Conservation (phyloP, 208 protist genomes). For the Acanthamoeba quina region DNA sequence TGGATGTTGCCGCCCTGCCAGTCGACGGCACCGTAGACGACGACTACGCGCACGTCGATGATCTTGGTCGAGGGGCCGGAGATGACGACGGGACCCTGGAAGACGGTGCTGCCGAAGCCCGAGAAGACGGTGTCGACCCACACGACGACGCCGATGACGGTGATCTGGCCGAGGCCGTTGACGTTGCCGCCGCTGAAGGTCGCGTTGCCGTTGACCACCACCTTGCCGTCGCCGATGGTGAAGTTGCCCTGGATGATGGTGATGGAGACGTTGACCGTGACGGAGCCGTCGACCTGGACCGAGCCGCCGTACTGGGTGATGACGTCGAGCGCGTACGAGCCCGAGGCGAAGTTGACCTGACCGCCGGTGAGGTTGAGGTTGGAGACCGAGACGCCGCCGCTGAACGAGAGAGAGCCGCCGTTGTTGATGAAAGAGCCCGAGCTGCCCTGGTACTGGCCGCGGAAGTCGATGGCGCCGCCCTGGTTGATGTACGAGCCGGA, state of each 20-base stretch:
- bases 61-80: constrained; percentile 45
- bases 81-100: constrained; percentile 40
- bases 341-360: constrained; percentile 56
- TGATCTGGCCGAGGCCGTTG: constrained; percentile 62
- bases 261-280: constrained; percentile 70
- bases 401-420: constrained; percentile 56
- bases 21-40: constrained; percentile 49
- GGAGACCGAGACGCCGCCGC: constrained; percentile 47
- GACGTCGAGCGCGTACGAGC: constrained; percentile 49
- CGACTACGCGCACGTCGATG: constrained; percentile 48
- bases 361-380: constrained; percentile 71
- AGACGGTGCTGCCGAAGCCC: constrained; percentile 65
- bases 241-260: constrained; percentile 50
- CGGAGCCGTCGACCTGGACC: constrained; percentile 22
- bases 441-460: constrained; percentile 28
- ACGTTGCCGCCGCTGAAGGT: constrained; percentile 54
- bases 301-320: constrained; percentile 52
- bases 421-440: constrained; percentile 21
- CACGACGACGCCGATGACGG: constrained; percentile 62
- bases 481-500: constrained; percentile 69
- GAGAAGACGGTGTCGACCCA: constrained; percentile 67
- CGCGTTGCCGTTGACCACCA: constrained; percentile 3
- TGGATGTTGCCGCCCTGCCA: constrained; percentile 69
- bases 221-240: constrained; percentile 48
- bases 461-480: constrained; percentile 65